Percentiles rank a stretch among this genome's conserved stretches.
Conservation (phyloP, 352 stramenopile genomes). For the Phytophthora litchii region DNA sequence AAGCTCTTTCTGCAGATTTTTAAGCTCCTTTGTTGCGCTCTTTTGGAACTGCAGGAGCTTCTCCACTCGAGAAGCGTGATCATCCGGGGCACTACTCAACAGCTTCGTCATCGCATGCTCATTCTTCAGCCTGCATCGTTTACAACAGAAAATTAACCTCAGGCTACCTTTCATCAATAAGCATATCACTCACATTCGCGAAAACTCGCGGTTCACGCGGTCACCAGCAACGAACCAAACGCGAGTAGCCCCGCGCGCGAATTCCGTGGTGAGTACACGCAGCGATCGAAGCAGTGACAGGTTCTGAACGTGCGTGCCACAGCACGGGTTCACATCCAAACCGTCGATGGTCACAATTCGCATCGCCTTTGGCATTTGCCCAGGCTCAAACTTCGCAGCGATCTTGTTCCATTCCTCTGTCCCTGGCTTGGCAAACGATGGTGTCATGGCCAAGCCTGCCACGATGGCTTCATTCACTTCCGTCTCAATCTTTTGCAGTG, state of each 20-base stretch:
- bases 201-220: conserved; percentile 81
- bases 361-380: conserved; percentile 67
- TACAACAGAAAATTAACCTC: conserved; percentile 7
- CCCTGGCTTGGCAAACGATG: conserved; percentile 59
- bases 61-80: conserved; percentile 68
- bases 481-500: conserved; percentile 63
- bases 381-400: conserved; percentile 60
- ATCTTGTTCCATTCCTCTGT: conserved; percentile 63
- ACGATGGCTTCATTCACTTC: conserved; percentile 84
- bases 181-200: conserved; percentile 58
- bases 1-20: conserved; percentile 76
- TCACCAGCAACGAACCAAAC: conserved; percentile 87
- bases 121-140: conserved; percentile 49
- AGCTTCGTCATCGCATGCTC: conserved; percentile 77
- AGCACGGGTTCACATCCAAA: conserved; percentile 88
- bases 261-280: conserved; percentile 77
- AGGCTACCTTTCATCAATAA: not conserved
- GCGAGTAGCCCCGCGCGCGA: conserved; percentile 62
- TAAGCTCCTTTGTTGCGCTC: conserved; percentile 63
- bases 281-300: conserved; percentile 74
- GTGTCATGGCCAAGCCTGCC: conserved; percentile 54
- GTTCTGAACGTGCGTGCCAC: conserved; percentile 86
- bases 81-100: conserved; percentile 64
- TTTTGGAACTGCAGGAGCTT: conserved; percentile 75
- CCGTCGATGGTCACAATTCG: conserved; percentile 86